Evolutionary conservation across 345 rosid genomes (phyloP).

Genomic region (Eucalyptus leucophloia): DNA sequence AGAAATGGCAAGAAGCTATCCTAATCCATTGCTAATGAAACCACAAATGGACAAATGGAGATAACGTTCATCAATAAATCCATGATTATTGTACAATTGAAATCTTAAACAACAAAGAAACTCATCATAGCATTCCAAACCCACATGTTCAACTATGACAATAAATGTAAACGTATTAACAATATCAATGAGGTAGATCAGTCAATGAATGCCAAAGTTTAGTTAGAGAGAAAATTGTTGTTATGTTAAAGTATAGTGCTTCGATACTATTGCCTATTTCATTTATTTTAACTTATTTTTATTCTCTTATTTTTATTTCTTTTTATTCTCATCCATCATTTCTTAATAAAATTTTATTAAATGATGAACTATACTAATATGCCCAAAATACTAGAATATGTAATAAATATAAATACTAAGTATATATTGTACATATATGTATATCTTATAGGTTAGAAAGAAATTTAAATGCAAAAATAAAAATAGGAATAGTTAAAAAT

Average conservation of each 20-base stretch:
- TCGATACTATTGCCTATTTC: neutral
- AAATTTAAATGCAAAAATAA: neutral
- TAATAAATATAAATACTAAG: neutral
- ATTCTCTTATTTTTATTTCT: neutral
- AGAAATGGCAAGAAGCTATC: neutral
- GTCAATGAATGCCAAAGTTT: neutral
- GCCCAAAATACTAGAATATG: neutral
- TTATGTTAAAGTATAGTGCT: neutral
- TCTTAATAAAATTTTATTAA: neutral
- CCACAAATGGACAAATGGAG: neutral
- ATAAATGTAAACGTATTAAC: neutral
- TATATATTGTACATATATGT: neutral
- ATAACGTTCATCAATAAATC: neutral
- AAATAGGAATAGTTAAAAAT: neutral
- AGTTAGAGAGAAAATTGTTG: neutral
- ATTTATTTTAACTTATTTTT: neutral
- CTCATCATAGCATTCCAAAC: neutral
- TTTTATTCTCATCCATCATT: neutral
- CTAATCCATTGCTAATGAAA: neutral
- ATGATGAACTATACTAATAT: neutral
- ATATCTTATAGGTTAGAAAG: neutral
- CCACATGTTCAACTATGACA: neutral
- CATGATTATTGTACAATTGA: neutral
- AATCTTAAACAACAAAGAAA: neutral
- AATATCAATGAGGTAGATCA: neutral